phyloP scores from a whole-genome alignment of 805 yeast genomes.

The Lipomyces orientalis region DNA sequence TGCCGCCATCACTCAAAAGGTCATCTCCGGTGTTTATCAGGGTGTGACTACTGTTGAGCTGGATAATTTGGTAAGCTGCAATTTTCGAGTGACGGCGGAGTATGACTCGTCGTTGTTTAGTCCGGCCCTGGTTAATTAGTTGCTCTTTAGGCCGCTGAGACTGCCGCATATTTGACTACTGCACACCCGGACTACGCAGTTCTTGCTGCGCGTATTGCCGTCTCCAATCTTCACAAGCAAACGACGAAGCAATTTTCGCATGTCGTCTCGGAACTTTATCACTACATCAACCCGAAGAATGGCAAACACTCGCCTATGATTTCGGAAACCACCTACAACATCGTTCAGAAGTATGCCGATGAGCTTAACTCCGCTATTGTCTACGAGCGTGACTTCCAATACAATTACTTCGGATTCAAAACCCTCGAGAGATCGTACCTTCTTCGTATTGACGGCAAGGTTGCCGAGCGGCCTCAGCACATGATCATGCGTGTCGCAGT shows the following conservation, averaged over 20 bases:
- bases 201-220: conserved; percentile 86
- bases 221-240: conserved; percentile 92
- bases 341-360: conserved; percentile 67
- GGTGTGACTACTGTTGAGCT: conserved; percentile 94
- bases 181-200: conserved; percentile 97
- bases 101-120: not conserved
- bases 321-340: conserved; percentile 65
- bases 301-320: conserved; percentile 72
- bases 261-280: conserved; percentile 73
- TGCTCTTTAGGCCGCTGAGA: conserved; percentile 73
- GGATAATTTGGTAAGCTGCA: conserved; percentile 47
- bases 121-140: not conserved
- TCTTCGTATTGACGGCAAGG: conserved; percentile 63
- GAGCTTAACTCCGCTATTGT: conserved; percentile 75
- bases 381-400: conserved; percentile 75
- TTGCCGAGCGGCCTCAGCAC: conserved; percentile 93
- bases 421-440: conserved; percentile 90
- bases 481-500: conserved; percentile 88
- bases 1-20: conserved; percentile 93
- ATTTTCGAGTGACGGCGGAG: conserved; percentile 34
- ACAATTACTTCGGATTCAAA: conserved; percentile 87
- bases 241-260: conserved; percentile 85
- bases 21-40: conserved; percentile 93
- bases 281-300: conserved; percentile 81
- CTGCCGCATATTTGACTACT: conserved; percentile 97